A percentile compares a stretch with the other conserved stretches of the same genome.
Conservation (phyloP, 2,329 filamentous ascomycete genomes). For the Xylogone sp. region DNA sequence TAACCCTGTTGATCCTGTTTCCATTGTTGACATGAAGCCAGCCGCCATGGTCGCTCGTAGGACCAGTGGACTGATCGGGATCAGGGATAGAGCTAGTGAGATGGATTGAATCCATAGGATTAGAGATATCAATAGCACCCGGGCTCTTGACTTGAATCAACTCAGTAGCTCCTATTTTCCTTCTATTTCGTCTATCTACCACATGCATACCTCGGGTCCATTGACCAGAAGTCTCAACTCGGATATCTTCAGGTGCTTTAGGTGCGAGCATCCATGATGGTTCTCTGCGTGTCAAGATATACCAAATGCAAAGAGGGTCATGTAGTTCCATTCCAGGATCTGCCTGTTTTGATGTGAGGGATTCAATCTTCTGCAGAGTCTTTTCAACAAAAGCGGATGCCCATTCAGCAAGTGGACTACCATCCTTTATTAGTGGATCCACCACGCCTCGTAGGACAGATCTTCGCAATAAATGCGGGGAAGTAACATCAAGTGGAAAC, state of each 20-base stretch:
- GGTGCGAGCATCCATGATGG: slow-evolving; percentile 53
- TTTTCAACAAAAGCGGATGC: slow-evolving; percentile 67
- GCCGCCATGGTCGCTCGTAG: slow-evolving; percentile 62
- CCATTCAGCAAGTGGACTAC: slow-evolving; percentile 74
- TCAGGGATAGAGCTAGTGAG: slow-evolving; percentile 35
- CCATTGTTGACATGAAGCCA: slow-evolving; percentile 75
- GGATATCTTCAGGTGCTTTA: slow-evolving; percentile 69
- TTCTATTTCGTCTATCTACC: slow-evolving; percentile 65
- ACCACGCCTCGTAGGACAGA: slow-evolving; percentile 56
- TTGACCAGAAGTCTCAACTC: slow-evolving; percentile 85
- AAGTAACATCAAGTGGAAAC: slow-evolving; percentile 76
- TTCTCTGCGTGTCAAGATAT: slow-evolving; percentile 60
- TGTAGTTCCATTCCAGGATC: slow-evolving; percentile 63
- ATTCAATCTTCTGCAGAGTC: slow-evolving; percentile 65
- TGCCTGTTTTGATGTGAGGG: slow-evolving; percentile 53
- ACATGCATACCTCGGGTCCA: slow-evolving; percentile 94
- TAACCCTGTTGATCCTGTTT: slow-evolving; percentile 76
- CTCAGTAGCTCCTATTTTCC: slow-evolving; percentile 41
- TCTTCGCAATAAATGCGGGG: slow-evolving; percentile 61
- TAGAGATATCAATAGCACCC: slow-evolving; percentile 29
- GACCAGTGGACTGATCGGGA: slow-evolving; percentile 48
- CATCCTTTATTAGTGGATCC: slow-evolving; percentile 50
- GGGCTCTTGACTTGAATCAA: slow-evolving; percentile 26
- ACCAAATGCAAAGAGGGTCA: slow-evolving; percentile 78
- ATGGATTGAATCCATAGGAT: slow-evolving; percentile 31